Base-by-base conservation (phyloP, 2,329 filamentous ascomycete species). In the Trichoderma sp. region DNA sequence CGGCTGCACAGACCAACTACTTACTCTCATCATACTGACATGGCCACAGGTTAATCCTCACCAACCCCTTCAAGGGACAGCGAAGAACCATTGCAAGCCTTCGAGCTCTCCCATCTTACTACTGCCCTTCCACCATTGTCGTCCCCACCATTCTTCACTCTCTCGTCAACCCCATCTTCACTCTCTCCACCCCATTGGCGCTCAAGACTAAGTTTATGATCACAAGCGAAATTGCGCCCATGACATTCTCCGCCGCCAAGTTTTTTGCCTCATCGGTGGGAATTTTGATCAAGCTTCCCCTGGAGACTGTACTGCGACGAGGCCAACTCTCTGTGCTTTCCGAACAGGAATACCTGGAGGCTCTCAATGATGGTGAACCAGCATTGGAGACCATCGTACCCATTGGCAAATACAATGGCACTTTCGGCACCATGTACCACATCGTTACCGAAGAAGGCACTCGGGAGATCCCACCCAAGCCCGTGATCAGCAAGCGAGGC, bases 291-390 rank as follows among this genome's bases (percentile, higher is more conserved):
- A 95, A 95, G 78, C 89, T 98, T 14, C 96, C 96, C 0, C 85
- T 98, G 5, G 96, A 99, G 82, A 98, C 95, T 0, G 92, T 97
- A 18, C 87, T 98, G 8, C 91, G 96, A 62, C 90, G 96, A 73
- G 95, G 93, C 6, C 96, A 99, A 81, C 91, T 96, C 72, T 86
- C 91, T 2, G 90, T 94, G 1, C 86, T 93, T 60, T 86, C 86
- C 18, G 86, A 86, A 15, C 86, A 86, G 1, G 77, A 82, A 12
- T 87, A 89, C 71, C 75, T 87, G 3, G 80, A 81, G 12, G 87
- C 89, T 0, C 81, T 88, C 3, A 83, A 86, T 24, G 77, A 78
- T 57, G 78, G 80, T 32, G 81, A 80, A 4, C 79, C 80, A 36
- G 80, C 82, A 62, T 79, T 93, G 60, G 90, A 93, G 70, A 94